These are phyloP conservation scores for Cicer pinnatifidum DNA, from an alignment of 306 rosid species.

Conservation along the genomic window DNA sequence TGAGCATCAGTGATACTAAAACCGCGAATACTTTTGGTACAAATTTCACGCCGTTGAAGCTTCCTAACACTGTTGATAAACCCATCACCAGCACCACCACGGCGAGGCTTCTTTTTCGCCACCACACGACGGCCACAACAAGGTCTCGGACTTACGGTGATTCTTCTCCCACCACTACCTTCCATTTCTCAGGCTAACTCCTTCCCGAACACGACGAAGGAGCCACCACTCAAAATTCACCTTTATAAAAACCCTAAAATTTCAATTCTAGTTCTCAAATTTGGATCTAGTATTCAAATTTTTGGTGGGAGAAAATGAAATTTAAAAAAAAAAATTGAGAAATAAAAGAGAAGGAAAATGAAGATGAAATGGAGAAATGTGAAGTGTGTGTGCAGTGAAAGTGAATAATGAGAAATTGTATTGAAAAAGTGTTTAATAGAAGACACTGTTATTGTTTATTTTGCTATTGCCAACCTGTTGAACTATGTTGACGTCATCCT, in stretches of 20 bases:
- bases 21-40: conserved; percentile 62
- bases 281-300: conserved; percentile 38
- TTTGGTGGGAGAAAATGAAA: conserved; percentile 23
- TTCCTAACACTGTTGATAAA: conserved; percentile 67
- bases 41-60: conserved; percentile 68
- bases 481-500: not conserved
- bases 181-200: conserved; percentile 49
- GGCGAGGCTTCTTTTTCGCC: conserved; percentile 59
- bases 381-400: not conserved
- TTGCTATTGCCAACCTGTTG: not conserved
- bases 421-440: not conserved
- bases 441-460: not conserved
- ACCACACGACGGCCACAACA: conserved; percentile 60
- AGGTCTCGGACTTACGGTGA: conserved; percentile 63
- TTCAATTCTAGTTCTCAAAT: not conserved
- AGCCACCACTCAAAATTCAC: conserved; percentile 3
- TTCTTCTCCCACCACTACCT: conserved; percentile 61
- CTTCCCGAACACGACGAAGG: conserved; percentile 30
- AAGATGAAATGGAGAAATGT: not conserved
- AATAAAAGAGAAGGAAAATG: not conserved
- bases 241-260: not conserved
- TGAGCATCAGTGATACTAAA: conserved; percentile 67
- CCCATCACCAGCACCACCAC: conserved; percentile 55
- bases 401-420: not conserved
- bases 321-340: not conserved